phyloP scores from a whole-genome alignment of 257 asterid genomes.

The Primulina tabacum region DNA sequence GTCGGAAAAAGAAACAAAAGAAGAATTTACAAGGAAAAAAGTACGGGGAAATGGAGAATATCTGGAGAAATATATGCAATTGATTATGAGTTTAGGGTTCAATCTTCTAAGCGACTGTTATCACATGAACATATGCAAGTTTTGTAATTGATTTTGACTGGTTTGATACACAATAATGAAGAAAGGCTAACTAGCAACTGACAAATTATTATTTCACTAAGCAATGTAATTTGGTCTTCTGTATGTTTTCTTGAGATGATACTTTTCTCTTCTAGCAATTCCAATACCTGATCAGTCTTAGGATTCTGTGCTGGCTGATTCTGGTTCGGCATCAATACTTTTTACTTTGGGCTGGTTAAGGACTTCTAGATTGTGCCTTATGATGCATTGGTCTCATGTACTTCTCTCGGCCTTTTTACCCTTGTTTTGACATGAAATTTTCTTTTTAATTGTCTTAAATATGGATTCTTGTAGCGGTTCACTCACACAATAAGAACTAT shows the following conservation, averaged over 20 bases:
- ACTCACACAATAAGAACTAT: slow-evolving; percentile 79
- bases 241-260: not conserved
- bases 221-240: too few species aligned
- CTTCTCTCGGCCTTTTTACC: not conserved
- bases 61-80: too few species aligned
- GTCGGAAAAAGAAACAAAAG: too few species aligned
- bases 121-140: too few species aligned
- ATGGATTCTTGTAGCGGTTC: slow-evolving; percentile 69
- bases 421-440: slow-evolving; percentile 8
- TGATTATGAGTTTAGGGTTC: too few species aligned
- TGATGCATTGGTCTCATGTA: not conserved
- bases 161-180: not conserved
- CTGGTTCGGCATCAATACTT: not conserved
- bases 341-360: slow-evolving; percentile 5
- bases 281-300: not conserved
- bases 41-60: too few species aligned
- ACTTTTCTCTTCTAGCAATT: not conserved
- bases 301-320: not conserved
- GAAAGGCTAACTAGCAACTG: not conserved
- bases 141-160: too few species aligned
- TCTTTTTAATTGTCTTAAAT: slow-evolving; percentile 21
- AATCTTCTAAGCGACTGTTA: too few species aligned
- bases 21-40: too few species aligned
- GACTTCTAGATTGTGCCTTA: slow-evolving; percentile 1
- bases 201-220: too few species aligned